Evolutionary conservation across 2,329 filamentous ascomycete genomes (phyloP).

Genomic region (Hortaea werneckii): DNA sequence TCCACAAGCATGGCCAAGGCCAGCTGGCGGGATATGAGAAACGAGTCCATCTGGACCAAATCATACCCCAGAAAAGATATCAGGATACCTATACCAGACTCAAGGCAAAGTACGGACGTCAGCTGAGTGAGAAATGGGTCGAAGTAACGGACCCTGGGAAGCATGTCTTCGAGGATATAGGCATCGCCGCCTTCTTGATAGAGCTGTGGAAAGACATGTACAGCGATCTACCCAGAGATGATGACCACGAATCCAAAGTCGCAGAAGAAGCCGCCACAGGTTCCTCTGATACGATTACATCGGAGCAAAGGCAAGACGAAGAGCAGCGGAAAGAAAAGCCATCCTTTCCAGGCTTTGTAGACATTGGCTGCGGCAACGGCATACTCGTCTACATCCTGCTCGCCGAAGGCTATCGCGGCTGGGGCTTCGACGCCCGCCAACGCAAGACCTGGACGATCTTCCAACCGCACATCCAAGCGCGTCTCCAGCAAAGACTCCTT

Average conservation of each 20-base stretch:
- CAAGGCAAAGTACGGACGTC: constrained; percentile 66
- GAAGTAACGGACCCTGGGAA: constrained; percentile 82
- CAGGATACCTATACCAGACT: constrained; percentile 75
- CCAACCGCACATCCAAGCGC: constrained; percentile 36
- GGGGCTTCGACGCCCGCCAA: constrained; percentile 82
- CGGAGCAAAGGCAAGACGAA: not conserved
- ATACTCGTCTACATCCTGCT: constrained; percentile 75
- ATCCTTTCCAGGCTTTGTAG: constrained; percentile 78
- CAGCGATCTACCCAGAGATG: constrained; percentile 6
- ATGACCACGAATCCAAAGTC: not conserved
- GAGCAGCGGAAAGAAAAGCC: constrained; percentile 6
- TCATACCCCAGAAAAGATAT: constrained; percentile 65
- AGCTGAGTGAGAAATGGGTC: constrained; percentile 65
- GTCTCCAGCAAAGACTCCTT: constrained; percentile 50
- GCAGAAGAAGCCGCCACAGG: not conserved
- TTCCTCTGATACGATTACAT: not conserved
- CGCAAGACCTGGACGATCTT: constrained; percentile 81
- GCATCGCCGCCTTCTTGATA: constrained; percentile 83
- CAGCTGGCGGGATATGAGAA: constrained; percentile 61
- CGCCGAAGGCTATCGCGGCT: constrained; percentile 71
- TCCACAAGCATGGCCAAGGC: constrained; percentile 66
- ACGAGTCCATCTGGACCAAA: constrained; percentile 69
- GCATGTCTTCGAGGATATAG: constrained; percentile 89
- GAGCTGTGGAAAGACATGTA: constrained; percentile 90
- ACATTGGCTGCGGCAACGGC: constrained; percentile 93